Base-by-base conservation (phyloP, 2,329 filamentous ascomycete genomes). In the Laburnicola sp. region DNA sequence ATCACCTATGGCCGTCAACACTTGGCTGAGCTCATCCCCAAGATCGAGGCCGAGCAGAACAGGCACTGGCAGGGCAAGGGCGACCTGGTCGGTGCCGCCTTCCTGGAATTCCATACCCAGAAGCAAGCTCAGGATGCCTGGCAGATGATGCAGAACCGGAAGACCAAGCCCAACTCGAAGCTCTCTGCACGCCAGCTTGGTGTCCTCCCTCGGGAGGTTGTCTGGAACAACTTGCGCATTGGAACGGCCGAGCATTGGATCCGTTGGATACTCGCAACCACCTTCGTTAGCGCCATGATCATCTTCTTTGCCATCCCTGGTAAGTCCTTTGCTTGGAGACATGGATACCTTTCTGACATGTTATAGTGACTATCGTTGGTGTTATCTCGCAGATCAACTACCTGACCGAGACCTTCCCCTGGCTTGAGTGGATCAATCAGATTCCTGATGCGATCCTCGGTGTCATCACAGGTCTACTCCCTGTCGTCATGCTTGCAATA, bases 41-140 rank as follows among this genome's bases (percentile, higher is more conserved):
- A 87, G 56, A 86, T 90, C 36, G 81, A 86, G 36, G 75, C 80
- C 21, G 81, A 85, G 37, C 90, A 94, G 70, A 80, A 79, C 45
- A 78, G 81, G 48, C 88, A 90, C 66, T 83, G 81, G 48, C 78
- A 80, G 10, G 86, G 88, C 45, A 81, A 88, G 34, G 84, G 81
- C 39, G 81, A 85, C 45, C 82, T 86, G 46, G 78, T 91, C 5
- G 83, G 87, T 0, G 87, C 89, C 16, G 88, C 94, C 4, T 97
- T 99, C 66, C 83, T 97, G 53, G 89, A 96, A 68, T 99, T 97
- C 65, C 80, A 84, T 52, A 85, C 81, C 3, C 92, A 97, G 72
- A 83, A 86, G 50, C 87, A 88, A 51, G 94, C 94, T 6, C 91
- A 97, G 72, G 82, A 85, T 45, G 93, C 93, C 16, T 91, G 84